These are phyloP conservation scores for Lachancea nothofagi DNA, from an alignment of 805 yeast genomes.

Conservation along the genomic window DNA sequence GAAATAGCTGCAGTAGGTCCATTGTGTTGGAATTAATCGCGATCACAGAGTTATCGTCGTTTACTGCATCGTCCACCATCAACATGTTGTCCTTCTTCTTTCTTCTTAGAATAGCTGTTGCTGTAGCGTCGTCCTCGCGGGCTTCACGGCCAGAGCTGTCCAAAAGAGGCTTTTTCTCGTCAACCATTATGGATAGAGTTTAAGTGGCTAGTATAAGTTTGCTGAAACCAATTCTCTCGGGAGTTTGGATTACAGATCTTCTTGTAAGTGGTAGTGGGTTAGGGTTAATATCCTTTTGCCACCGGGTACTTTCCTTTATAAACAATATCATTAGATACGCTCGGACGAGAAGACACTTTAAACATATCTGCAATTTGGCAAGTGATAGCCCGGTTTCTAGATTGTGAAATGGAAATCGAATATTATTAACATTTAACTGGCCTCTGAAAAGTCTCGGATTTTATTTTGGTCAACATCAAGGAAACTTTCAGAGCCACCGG, in stretches of 20 bases:
- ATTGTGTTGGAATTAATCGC: constrained; percentile 92
- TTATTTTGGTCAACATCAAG: no score
- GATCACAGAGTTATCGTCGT: constrained; percentile 95
- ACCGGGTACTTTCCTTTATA: constrained; percentile 7
- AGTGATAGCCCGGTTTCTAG: no score
- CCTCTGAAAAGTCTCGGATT: no score
- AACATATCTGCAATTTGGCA: no score
- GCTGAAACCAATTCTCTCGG: neutral
- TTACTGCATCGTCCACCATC: constrained; percentile 93
- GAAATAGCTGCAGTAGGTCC: constrained; percentile 89
- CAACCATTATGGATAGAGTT: constrained; percentile 23
- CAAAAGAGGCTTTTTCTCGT: constrained; percentile 41
- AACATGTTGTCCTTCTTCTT: constrained; percentile 97
- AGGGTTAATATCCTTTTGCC: constrained; percentile 7
- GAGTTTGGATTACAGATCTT: neutral
- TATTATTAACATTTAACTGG: no score
- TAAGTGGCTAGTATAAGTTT: neutral
- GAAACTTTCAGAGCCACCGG: no score
- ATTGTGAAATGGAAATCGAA: no score
- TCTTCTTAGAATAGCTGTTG: constrained; percentile 94
- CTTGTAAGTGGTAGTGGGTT: neutral
- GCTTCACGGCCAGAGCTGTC: constrained; percentile 67
- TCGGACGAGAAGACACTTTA: neutral
- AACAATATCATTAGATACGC: neutral
- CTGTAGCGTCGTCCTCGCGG: constrained; percentile 63